Base-by-base conservation (phyloP, 2,329 filamentous ascomycete genomes). In the Paracamarosporium sp. region DNA sequence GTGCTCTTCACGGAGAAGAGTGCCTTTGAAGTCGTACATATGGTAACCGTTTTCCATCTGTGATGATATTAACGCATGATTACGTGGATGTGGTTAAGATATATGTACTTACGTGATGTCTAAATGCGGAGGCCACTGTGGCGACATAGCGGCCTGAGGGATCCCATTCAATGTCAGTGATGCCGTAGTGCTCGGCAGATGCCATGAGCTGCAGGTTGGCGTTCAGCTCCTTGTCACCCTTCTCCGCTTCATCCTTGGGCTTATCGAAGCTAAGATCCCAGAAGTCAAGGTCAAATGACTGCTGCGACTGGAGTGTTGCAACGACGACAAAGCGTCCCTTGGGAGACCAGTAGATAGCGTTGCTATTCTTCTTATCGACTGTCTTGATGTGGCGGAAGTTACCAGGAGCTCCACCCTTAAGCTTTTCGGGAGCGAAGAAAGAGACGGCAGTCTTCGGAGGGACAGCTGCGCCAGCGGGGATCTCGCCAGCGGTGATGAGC, bases 31-130 rank as follows among this genome's bases (percentile, higher is more conserved):
- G 76, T 96, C 93, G 85, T 97, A 98, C 61, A 99, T 82, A 78
- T 98, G 94, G 84, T 97, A 99, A 63, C 95, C 95, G 77, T 98
- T 99, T 84, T 99, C 95, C 92, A 98, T 97, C 92, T 97, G 73
- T 47, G 31, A 31, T 27, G 30, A 44, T 53, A 57, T 69, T 60
- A 70, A 64, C 43, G 57, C 31, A 36, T 46, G 30, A 44, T 54
- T 25, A 6, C 28, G 20, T 50, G 36, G 15, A 31, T 36, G 13
- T n/a, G 17, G 36, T 4, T 55, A 90, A n/a, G 2, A 82, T 88
- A 96, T 91, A 67, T 31, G 5, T 46, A 69, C 91, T 83, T 89
- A 97, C 93, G 68, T 90, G 85, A 79, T 98, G 94, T 80, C 97
- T 97, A 93, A 95, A 99, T 50, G 91, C 88, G 73, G 91, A 95